Base-by-base conservation (phyloP, 2,329 filamentous ascomycete genomes). In the Colletotrichum cuscutae region DNA sequence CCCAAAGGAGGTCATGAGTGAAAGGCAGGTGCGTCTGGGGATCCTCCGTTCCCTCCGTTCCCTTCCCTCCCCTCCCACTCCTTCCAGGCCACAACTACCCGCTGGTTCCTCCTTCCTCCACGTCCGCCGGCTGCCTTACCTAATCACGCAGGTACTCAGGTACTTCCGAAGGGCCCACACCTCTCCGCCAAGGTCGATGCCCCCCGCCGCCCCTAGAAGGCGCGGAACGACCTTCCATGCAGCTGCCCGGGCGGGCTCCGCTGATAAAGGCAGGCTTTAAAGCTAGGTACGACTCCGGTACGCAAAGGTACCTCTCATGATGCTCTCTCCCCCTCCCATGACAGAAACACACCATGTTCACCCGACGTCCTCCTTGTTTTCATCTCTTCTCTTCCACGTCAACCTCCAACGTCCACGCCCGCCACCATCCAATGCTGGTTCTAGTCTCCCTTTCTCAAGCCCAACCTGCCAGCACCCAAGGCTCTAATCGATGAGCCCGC, bases 171-270 rank as follows among this genome's bases (percentile, higher is more conserved):
- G 13, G 42, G 3, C 49, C 46, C 66, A 30, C 12, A 15, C 28
- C 49, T 35, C 54, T 59, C 69, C 58, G 69, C 69, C 69, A 69
- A 69, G 65, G 69, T 72, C 60, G 58, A 24, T 28, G 59, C 32
- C 58, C 53, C 30, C 59, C n/a, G 53, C 66, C 54, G 60, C 42
- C 60, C 46, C 60, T 73, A 73, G 71, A 73, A 73, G 66, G 37
- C 56, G 66, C 56, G 66, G 71, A 73, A 71, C 26, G 71, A 65
- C 32, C 71, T 73, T 73, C 71, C 28, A 71, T 73, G 71, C 71
- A 70, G 65, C 32, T 70, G 53, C 30, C 66, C 71, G 66, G 71
- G 66, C 60, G 66, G 71, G 60, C 60, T 57, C 66, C 60, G 71
- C 71, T 71, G 66, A 42, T 65, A 65, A 57, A 64, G 66, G 49